phyloP scores from a whole-genome alignment of 352 stramenopile genomes.

The Globisporangium nunn region DNA sequence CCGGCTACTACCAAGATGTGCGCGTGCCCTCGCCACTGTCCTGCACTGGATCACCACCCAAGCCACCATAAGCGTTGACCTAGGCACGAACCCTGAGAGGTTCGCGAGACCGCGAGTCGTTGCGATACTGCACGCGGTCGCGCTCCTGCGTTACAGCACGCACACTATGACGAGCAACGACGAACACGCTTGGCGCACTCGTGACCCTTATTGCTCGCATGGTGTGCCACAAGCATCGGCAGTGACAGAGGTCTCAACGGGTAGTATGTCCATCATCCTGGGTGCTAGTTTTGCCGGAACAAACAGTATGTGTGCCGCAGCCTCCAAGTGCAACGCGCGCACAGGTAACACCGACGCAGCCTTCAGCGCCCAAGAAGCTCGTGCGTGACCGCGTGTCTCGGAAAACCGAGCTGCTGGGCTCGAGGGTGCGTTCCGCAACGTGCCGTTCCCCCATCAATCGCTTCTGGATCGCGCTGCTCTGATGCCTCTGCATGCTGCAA shows the following conservation, averaged over 20 bases:
- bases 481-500: neutral
- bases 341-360: neutral
- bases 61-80: constrained; percentile 4
- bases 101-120: neutral
- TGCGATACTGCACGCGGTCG: neutral
- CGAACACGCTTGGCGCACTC: constrained; percentile 10
- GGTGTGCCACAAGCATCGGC: constrained; percentile 11
- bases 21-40: no score
- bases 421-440: neutral
- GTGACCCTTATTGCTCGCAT: constrained; percentile 10
- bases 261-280: neutral
- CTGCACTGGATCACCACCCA: neutral
- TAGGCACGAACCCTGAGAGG: neutral
- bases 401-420: neutral
- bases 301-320: neutral
- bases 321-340: neutral
- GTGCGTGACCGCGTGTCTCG: neutral
- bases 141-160: neutral
- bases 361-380: neutral
- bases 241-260: neutral
- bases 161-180: constrained; percentile 3
- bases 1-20: no score
- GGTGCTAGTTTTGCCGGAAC: neutral
- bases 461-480: neutral
- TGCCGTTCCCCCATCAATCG: neutral